phyloP scores from a whole-genome alignment of 163 green algal genomes.

The Scenedesmus sp. region DNA sequence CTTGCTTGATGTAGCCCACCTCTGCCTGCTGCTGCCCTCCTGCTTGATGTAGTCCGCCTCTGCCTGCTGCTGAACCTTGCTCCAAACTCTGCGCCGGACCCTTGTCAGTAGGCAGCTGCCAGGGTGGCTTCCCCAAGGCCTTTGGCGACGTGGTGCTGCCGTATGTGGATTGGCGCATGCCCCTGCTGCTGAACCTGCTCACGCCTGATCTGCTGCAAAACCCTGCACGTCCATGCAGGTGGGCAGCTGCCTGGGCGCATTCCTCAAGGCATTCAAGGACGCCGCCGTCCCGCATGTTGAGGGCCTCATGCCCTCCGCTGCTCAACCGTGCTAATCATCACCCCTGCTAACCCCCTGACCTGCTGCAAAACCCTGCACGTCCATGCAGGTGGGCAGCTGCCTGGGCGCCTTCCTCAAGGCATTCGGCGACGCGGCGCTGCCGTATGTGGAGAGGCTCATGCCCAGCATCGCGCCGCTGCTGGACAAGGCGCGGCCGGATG shows the following conservation, averaged over 20 bases:
- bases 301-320: constrained; percentile 70
- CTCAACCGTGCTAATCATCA: background rate
- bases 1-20: constrained; percentile 32
- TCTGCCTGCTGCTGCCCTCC: too few species aligned
- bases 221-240: constrained; percentile 59
- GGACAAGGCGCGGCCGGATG: constrained; percentile 60
- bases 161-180: constrained; percentile 85
- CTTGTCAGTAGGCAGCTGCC: constrained; percentile 67
- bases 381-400: constrained; percentile 66
- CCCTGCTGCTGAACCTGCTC: background rate
- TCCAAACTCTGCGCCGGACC: too few species aligned
- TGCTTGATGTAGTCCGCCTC: too few species aligned
- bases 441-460: constrained; percentile 88
- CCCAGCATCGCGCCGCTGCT: constrained; percentile 72
- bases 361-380: background rate
- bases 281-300: constrained; percentile 88
- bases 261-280: constrained; percentile 89
- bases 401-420: constrained; percentile 83
- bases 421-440: constrained; percentile 86
- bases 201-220: background rate
- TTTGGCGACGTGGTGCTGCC: constrained; percentile 87
- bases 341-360: background rate
- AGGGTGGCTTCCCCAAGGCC: constrained; percentile 83
- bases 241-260: constrained; percentile 68
- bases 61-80: too few species aligned